phyloP scores from a whole-genome alignment of 2,329 filamentous ascomycete species.

The Colletotrichum gigasporum region DNA sequence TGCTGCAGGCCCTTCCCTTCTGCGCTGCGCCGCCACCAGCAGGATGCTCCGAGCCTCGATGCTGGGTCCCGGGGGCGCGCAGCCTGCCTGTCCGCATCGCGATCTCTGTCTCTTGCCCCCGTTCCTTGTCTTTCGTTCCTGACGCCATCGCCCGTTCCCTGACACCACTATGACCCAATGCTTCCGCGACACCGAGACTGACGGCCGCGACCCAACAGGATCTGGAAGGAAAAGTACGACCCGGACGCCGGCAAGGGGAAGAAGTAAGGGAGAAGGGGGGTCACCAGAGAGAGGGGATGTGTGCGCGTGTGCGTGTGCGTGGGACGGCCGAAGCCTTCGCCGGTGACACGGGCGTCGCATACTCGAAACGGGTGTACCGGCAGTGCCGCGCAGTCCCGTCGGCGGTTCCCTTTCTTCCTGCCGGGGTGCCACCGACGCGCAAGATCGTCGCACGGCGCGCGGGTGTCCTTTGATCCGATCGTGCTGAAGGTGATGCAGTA shows the following conservation, averaged over 20 bases:
- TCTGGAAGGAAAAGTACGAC: conserved; percentile 97
- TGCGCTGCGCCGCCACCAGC: conserved; percentile 9
- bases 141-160: background rate
- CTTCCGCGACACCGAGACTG: conserved; percentile 8
- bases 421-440: background rate
- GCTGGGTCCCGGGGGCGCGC: background rate
- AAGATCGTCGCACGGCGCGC: conserved; percentile 16
- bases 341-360: conserved; percentile 23
- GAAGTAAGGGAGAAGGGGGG: conserved; percentile 41
- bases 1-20: background rate
- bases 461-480: background rate
- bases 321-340: background rate
- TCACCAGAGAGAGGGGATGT: background rate
- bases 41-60: conserved; percentile 11
- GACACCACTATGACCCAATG: background rate
- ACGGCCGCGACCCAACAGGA: conserved; percentile 64
- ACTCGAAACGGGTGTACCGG: conserved; percentile 26
- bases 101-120: background rate
- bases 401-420: conserved; percentile 7
- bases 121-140: background rate
- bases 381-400: conserved; percentile 2
- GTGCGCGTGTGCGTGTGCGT: background rate
- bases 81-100: background rate
- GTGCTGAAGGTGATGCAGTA: background rate
- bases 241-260: conserved; percentile 53